Evolutionary conservation across 805 yeast species (phyloP), one percentile per base, ranked within the genome.

Genomic region (Myxozyma mucilagina): DNA sequence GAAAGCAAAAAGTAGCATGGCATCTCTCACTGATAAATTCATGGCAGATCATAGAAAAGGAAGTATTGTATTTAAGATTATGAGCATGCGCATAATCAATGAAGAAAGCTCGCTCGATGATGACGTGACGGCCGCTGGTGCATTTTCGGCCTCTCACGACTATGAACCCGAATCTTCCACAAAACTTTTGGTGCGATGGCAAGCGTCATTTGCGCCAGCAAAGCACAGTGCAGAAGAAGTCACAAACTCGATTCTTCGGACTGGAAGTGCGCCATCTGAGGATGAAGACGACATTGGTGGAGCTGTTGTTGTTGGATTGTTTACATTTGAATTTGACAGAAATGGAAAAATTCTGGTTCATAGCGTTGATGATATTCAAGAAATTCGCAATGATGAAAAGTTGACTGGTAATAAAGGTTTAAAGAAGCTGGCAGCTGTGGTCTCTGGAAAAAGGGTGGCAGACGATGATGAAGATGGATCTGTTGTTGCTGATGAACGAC

Each of bases 311-410:
- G 50, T 66, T 16, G 67, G 67, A 13, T 43, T 61, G 18, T 63
- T 63, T 35, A 63, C 67, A 13, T 63, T 63, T 32, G 62, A 62
- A 39, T 63, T 63, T 39, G 67, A 63, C 53, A 24, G 47, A 3
- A 24, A 24, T 20, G 67, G 67, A 7, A 54, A 59, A 45, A 60
- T 63, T 11, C 42, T 61, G 14, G 62, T 56, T 32, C 67, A 63
- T 45, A 54, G 64, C 35, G 56, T 63, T 20, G 67, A 63, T 42
- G 67, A 63, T 41, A 36, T 63, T 10, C 58, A 63, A 47, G 67
- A 63, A 44, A 31, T 63, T 13, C 45, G 63, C 29, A 34, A 35
- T n/a, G 53, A 49, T 9, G 56, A 47, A 9, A 44, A 43, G 29
- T 10, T 39, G 14, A 32, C 31, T 9, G 24, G 53, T 54, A n/a